Evolutionary conservation across 2,329 filamentous ascomycete species (phyloP), one percentile per base, ranked within the genome.

Genomic region (Fusarium heterosporum): DNA sequence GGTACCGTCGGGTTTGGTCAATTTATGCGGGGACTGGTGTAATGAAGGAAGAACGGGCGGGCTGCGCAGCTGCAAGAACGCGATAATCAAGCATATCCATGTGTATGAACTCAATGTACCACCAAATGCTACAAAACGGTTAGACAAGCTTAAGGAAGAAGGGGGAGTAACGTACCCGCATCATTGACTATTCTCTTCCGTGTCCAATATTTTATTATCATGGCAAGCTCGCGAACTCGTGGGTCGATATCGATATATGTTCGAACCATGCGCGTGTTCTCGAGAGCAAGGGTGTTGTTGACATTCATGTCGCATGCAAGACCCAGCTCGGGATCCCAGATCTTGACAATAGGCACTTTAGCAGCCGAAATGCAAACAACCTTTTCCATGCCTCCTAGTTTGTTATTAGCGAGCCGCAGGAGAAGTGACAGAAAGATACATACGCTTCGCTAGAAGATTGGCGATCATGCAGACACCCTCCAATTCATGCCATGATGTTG

Each of bases 121-220:
- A 65, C 96, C 94, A 76, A 93, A 93, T 59, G 92, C 96, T 96
- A 75, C 32, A 39, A 14, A 34, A 47, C 39, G 51, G 64, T 76
- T 58, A 76, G 75, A 40, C 46, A 46, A 28, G 34, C 14, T 42
- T 6, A 26, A 10, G 22, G 55, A 14, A 14, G 10, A 12, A 16
- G 17, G 14, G 4, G 4, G 43, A 38, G 38, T n/a, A 25, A 81
- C 90, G 82, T 84, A 97, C 94, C 95, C 76, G 96, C 96, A 82
- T 99, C 96, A 75, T 99, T 99, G 71, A 99, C 84, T 73, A 97
- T 90, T 77, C 96, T 89, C 78, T 88, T 87, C 79, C 96, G 93
- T 55, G 96, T 97, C 96, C 96, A 99, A 81, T 98, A 87, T 78
- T 99, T 99, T 80, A 99, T 88, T 62, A 97, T 92, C 93, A 99